phyloP scores from a whole-genome alignment of 2,329 filamentous ascomycete genomes.

The Aspergillus sp. region DNA sequence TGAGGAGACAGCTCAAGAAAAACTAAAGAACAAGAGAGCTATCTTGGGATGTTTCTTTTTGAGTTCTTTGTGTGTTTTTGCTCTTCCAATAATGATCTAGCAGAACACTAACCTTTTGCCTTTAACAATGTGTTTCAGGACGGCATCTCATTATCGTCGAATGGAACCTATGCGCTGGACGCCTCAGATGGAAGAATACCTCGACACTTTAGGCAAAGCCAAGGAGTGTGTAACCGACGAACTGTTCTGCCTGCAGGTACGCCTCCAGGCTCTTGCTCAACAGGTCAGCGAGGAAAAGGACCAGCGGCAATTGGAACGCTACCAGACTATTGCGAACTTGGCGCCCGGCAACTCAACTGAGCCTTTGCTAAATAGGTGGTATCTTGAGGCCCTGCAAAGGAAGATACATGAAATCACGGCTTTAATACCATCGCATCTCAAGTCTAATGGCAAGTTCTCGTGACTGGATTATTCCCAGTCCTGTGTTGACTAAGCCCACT shows the following conservation, averaged over 20 bases:
- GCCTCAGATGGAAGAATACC: background rate
- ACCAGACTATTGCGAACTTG: background rate
- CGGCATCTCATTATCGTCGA: background rate
- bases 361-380: background rate
- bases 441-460: background rate
- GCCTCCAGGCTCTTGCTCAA: background rate
- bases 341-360: background rate
- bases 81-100: background rate
- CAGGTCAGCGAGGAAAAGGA: background rate
- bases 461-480: background rate
- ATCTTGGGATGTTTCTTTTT: background rate
- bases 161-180: slow-evolving; percentile 3
- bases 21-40: background rate
- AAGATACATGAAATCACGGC: background rate
- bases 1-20: background rate
- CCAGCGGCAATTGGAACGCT: background rate
- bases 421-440: background rate
- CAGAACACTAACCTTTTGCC: background rate
- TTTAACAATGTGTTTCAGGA: background rate
- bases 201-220: background rate
- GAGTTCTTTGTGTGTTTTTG: background rate
- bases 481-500: background rate
- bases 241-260: background rate
- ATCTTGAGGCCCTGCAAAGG: background rate
- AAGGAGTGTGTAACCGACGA: background rate